Evolutionary conservation across 345 rosid species (phyloP).

Genomic region (Linum trigynum): DNA sequence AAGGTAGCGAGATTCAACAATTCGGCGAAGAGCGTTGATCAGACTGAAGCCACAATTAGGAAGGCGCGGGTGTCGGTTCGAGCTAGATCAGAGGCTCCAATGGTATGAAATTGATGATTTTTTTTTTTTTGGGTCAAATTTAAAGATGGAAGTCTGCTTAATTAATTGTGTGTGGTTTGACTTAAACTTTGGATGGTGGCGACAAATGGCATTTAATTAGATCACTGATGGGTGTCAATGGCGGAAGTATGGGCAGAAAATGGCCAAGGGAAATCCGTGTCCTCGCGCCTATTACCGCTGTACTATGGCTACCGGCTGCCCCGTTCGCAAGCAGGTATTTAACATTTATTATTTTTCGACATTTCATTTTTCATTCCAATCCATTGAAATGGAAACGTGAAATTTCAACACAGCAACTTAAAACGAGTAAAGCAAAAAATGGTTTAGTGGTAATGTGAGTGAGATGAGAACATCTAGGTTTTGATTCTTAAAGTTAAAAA

Average conservation of each 20-base stretch:
- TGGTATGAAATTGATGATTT: conserved; percentile 12
- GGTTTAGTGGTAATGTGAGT: no score
- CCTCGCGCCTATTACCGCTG: conserved; percentile 76
- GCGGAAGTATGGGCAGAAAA: conserved; percentile 72
- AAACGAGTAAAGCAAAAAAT: no score
- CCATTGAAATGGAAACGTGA: background rate
- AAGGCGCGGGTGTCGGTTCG: conserved; percentile 64
- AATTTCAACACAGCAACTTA: no score
- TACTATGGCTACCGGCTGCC: conserved; percentile 78
- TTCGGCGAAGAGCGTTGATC: conserved; percentile 38
- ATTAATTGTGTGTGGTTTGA: background rate
- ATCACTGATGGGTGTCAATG: conserved; percentile 74
- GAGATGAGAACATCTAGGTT: no score
- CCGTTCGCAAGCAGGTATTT: conserved; percentile 62
- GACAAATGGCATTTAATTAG: conserved; percentile 18
- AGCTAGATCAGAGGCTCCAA: conserved; percentile 44
- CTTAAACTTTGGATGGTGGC: background rate
- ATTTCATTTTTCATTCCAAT: background rate
- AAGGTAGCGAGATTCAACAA: conserved; percentile 36
- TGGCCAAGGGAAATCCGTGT: conserved; percentile 75
- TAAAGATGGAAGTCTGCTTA: background rate
- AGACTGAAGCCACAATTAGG: conserved; percentile 59
- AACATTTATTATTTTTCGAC: background rate
- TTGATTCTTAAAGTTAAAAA: no score
- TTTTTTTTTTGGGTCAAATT: background rate